Percentiles rank a stretch among this genome's conserved stretches.
Conservation (phyloP, 1,284 basidiomycete genomes). For the Coniophora puteana region DNA sequence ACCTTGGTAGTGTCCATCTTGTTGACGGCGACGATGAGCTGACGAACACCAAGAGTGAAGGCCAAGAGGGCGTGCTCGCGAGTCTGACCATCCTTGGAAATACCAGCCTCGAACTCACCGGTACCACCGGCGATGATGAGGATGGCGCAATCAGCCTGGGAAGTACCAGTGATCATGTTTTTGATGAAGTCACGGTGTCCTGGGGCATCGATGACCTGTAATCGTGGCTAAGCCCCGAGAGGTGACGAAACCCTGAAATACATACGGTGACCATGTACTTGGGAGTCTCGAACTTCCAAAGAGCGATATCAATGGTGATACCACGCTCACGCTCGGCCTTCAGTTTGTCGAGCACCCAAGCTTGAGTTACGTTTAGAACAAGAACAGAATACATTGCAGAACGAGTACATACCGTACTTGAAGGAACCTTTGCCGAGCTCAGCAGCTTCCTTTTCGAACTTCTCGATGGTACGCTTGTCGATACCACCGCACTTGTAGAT, state of each 20-base stretch:
- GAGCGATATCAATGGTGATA: slow-evolving; percentile 99
- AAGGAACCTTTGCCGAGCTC: slow-evolving; percentile 99
- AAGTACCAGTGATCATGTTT: slow-evolving; percentile 99
- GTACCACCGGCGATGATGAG: slow-evolving; percentile 99
- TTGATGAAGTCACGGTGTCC: slow-evolving; percentile 99
- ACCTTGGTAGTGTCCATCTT: slow-evolving; percentile 99
- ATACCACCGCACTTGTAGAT: slow-evolving; percentile 99
- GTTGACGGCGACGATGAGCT: slow-evolving; percentile 99
- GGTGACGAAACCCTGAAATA: slow-evolving; percentile 9
- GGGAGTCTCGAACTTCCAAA: slow-evolving; percentile 99
- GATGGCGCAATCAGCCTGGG: slow-evolving; percentile 99
- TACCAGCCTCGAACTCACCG: slow-evolving; percentile 99
- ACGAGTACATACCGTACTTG: slow-evolving; percentile 86
- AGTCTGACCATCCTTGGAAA: slow-evolving; percentile 99
- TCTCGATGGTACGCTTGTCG: slow-evolving; percentile 99
- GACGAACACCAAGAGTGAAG: slow-evolving; percentile 99
- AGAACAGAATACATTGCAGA: slow-evolving; percentile 20
- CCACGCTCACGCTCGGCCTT: slow-evolving; percentile 99
- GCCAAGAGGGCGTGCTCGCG: slow-evolving; percentile 99
- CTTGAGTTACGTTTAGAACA: slow-evolving; percentile 38
- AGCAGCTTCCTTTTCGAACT: slow-evolving; percentile 99
- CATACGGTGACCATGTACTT: slow-evolving; percentile 85
- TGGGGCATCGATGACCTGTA: slow-evolving; percentile 93
- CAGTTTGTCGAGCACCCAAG: slow-evolving; percentile 99
- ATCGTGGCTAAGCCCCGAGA: slow-evolving; percentile 7